Conservation (phyloP, 1,139 yeast genomes). For the Blastobotrys aristatus region DNA sequence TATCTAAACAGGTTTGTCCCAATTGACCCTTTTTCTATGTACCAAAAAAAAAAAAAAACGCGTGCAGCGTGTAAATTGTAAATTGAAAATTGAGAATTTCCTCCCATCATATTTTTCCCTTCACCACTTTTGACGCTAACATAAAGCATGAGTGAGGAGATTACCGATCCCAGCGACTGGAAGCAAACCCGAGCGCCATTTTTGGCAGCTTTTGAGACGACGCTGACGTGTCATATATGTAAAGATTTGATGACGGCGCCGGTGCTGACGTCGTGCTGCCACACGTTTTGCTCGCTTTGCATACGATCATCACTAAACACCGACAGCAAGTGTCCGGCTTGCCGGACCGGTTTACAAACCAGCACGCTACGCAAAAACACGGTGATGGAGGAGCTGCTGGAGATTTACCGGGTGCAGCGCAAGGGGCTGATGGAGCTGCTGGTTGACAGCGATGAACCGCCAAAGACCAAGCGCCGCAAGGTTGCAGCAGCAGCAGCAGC, state of each 20-base stretch:
- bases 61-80: too few species aligned
- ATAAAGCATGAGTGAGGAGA: too few species aligned
- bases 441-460: conserved; percentile 1
- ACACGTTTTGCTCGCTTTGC: conserved; percentile 87
- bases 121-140: too few species aligned
- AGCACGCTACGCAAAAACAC: conserved; percentile 64
- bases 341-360: conserved; percentile 67
- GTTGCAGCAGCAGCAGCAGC: not conserved
- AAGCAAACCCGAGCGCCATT: conserved; percentile 47
- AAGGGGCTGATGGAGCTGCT: conserved; percentile 1
- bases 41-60: too few species aligned
- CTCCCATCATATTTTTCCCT: too few species aligned
- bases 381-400: conserved; percentile 66
- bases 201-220: conserved; percentile 58
- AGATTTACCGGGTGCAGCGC: conserved; percentile 45
- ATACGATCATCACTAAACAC: conserved; percentile 64
- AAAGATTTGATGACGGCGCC: conserved; percentile 82
- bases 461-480: conserved; percentile 1
- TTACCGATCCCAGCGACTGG: conserved; percentile 75
- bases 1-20: too few species aligned
- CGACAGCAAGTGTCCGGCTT: conserved; percentile 70
- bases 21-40: too few species aligned
- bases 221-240: conserved; percentile 85
- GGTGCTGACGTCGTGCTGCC: conserved; percentile 79
- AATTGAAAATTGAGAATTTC: too few species aligned